Conservation (phyloP, 768 basidiomycete species). For the Rhodotorula paludigena region DNA sequence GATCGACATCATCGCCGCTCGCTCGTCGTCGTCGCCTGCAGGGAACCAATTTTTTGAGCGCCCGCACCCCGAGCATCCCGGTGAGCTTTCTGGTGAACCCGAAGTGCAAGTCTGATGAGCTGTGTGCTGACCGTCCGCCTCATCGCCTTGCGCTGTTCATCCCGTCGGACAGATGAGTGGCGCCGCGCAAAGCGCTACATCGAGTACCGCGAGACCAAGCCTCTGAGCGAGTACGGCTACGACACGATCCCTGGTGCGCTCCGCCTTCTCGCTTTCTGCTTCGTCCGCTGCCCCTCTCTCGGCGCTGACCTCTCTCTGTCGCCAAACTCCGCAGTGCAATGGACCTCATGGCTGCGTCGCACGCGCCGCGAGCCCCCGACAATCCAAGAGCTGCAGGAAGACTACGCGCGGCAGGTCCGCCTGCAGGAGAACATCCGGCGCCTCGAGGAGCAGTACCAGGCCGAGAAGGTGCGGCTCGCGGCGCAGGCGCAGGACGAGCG, state of each 20-base stretch:
- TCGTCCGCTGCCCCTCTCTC: background rate
- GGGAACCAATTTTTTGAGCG: conserved; percentile 41
- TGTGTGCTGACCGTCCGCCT: background rate
- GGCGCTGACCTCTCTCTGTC: background rate
- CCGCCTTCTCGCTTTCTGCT: background rate
- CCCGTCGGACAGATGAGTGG: conserved; percentile 20
- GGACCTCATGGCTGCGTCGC: conserved; percentile 39
- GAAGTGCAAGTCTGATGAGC: background rate
- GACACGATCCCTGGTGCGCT: conserved; percentile 30
- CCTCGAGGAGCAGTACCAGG: conserved; percentile 27
- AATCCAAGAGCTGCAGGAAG: conserved; percentile 27
- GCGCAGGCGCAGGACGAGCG: background rate
- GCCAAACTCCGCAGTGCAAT: conserved; percentile 36
- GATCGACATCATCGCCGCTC: background rate
- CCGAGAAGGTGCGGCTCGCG: conserved; percentile 30
- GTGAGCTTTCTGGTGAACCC: conserved; percentile 1
- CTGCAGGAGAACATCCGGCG: conserved; percentile 33
- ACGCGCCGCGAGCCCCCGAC: conserved; percentile 33
- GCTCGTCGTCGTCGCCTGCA: background rate
- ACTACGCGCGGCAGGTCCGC: conserved; percentile 24
- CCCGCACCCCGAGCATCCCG: conserved; percentile 21
- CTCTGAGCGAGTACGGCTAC: conserved; percentile 36
- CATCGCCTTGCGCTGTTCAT: background rate
- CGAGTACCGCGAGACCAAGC: conserved; percentile 32
- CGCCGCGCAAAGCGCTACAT: conserved; percentile 34